Evolutionary conservation across 176 grass and related monocot species (phyloP).

Genomic region (Lolium rigidum): DNA sequence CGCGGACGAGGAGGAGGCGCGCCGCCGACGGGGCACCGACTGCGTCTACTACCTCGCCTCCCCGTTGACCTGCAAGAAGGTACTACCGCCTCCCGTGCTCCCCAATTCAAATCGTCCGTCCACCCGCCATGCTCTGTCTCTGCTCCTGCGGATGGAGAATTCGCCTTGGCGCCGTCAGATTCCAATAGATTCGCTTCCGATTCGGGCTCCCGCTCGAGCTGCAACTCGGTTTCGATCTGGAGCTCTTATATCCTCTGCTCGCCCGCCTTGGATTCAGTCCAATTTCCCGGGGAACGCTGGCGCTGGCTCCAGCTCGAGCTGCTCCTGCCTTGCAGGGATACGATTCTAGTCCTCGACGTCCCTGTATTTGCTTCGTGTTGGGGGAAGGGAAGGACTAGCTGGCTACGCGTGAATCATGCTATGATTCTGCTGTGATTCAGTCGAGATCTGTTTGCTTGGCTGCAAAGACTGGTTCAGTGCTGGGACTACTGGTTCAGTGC

Average conservation of each 20-base stretch:
- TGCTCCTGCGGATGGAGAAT: not conserved
- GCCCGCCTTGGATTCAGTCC: not conserved
- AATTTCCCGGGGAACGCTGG: not conserved
- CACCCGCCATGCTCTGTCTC: not conserved
- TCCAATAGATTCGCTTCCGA: not conserved
- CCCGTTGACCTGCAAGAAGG: constrained; percentile 80
- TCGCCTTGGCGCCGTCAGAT: not conserved
- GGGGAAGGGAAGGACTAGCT: not conserved
- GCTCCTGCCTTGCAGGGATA: not conserved
- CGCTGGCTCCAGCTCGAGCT: not conserved
- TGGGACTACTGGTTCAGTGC: not conserved
- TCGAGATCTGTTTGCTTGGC: constrained; percentile 1
- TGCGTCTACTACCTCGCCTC: constrained; percentile 82
- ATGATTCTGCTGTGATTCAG: not conserved
- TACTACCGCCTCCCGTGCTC: constrained; percentile 13
- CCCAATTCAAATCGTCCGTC: not conserved
- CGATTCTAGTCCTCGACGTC: not conserved
- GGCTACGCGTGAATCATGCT: not conserved
- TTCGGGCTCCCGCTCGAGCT: not conserved
- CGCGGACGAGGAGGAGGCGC: constrained; percentile 50
- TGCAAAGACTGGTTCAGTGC: not conserved
- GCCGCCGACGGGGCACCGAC: constrained; percentile 54
- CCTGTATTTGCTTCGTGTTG: not conserved
- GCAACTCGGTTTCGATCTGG: not conserved
- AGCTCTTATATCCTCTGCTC: not conserved